Percentiles rank a stretch among this genome's conserved stretches.
phyloP scores from a whole-genome alignment of 257 asterid genomes.

The Lycium barbarum region DNA sequence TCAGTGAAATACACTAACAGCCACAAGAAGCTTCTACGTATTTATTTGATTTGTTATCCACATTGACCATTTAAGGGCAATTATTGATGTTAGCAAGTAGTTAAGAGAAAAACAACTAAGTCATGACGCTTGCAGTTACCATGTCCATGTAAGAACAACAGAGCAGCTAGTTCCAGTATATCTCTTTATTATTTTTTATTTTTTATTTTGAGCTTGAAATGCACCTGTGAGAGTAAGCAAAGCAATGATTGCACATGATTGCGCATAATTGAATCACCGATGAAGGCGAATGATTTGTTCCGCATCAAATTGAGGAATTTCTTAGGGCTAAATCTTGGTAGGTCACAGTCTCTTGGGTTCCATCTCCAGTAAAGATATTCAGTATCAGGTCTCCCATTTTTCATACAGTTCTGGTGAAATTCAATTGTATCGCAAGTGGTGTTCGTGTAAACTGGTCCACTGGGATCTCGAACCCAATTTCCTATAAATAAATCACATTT shows the following conservation, averaged over 20 bases:
- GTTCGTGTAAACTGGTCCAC: conserved; percentile 69
- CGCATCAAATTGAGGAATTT: conserved; percentile 65
- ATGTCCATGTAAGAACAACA: background rate
- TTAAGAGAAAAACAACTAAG: background rate
- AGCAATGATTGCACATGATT: conserved; percentile 81
- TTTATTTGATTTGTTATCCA: background rate
- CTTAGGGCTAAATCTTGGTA: conserved; percentile 58
- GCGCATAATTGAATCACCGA: conserved; percentile 91
- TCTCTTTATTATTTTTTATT: background rate
- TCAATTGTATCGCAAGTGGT: conserved; percentile 62
- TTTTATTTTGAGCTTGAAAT: conserved; percentile 13
- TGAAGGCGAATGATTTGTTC: conserved; percentile 61
- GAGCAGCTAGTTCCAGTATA: background rate
- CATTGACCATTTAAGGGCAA: conserved; percentile 16
- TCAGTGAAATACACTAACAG: background rate
- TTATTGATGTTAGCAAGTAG: conserved; percentile 22
- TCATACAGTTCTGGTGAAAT: conserved; percentile 75
- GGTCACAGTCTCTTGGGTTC: conserved; percentile 67
- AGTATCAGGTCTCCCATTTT: conserved; percentile 74
- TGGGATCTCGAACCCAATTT: conserved; percentile 68
- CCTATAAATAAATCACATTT: conserved; percentile 70
- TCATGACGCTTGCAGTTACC: background rate
- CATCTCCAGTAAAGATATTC: conserved; percentile 78
- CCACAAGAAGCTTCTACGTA: conserved; percentile 11
- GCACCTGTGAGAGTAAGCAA: conserved; percentile 84